Base-by-base conservation (phyloP, 2,329 filamentous ascomycete species). In the Monosporascus sp. region DNA sequence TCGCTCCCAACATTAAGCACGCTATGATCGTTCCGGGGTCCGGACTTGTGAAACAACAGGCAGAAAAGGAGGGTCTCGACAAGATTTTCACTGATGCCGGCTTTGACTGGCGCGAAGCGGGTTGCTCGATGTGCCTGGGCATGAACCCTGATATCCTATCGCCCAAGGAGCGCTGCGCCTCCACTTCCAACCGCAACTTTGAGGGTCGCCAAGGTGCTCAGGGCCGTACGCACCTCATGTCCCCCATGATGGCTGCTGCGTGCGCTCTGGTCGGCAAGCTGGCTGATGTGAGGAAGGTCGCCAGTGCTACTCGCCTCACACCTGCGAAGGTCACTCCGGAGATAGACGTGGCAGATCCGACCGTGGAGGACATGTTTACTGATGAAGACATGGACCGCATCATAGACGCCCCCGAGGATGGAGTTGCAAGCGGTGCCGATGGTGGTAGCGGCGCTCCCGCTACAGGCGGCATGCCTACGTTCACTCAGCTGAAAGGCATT, bases 141-240 rank as follows among this genome's bases (percentile, higher is more conserved):
- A 99, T 99, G 93, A 99, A 99, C 78, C 93, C 94, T 0, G 94
- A 99, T 70, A 97, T 99, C 59, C 82, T 97, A 47, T 85, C 91
- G 2, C 92, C 94, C 51, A 83, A 88, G 70, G 94, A 99, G 75
- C 87, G 94, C 66, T 97, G 94, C 70, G 94, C 94, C 43, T 93
- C 88, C 68, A 97, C 94, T 49, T 95, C 90, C 58, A 97, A 97
- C 77, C 89, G 94, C 65, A 97, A 97, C 74, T 97, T 97, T 63
- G 94, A 97, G 71, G 94, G 94, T 57, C 87, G 94, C 59, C 94
- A 99, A 74, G 94, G 94, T 68, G 91, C 93, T 56, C 85, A 86
- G 58, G 90, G 93, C 55, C 85, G 94, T 55, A 97, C 94, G 11
- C 94, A 97, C 72, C 78, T 99, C 53, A 95, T 97, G 88, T 97